Percentiles rank a stretch among this genome's conserved stretches.
Conservation (phyloP, 2,329 filamentous ascomycete genomes). For the Colletotrichum somersetense region DNA sequence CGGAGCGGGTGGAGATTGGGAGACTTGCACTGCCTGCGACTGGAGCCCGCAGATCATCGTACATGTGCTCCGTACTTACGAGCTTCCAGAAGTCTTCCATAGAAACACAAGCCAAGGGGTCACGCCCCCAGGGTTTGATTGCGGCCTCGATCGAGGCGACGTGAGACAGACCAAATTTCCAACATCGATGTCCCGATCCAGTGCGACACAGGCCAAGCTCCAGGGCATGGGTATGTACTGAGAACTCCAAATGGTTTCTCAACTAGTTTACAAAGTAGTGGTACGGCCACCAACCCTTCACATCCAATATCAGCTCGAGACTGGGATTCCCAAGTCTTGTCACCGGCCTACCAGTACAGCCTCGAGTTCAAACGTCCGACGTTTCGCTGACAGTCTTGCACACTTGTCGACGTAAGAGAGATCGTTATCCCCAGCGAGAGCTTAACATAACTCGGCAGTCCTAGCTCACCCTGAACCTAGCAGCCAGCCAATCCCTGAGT, state of each 20-base stretch:
- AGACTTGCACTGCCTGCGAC: slow-evolving; percentile 12
- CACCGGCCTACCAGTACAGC: slow-evolving; percentile 6
- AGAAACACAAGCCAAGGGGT: slow-evolving; percentile 16
- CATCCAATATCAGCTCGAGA: not conserved
- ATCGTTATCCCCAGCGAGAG: not conserved
- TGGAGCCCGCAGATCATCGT: not conserved
- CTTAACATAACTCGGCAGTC: slow-evolving; percentile 1
- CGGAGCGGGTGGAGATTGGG: slow-evolving; percentile 4
- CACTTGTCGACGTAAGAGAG: slow-evolving; percentile 8
- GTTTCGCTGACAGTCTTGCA: slow-evolving; percentile 31
- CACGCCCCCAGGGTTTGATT: slow-evolving; percentile 5
- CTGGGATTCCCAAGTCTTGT: slow-evolving; percentile 9
- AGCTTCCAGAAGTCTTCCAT: slow-evolving; percentile 37
- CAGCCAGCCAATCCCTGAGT: not conserved
- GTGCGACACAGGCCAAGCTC: not conserved
- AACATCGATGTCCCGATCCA: not conserved
- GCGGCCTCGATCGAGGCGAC: not conserved
- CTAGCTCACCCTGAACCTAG: slow-evolving; percentile 22
- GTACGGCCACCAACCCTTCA: not conserved
- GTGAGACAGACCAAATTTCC: not conserved
- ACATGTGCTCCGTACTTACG: slow-evolving; percentile 5
- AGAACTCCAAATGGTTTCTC: not conserved
- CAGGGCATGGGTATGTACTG: not conserved
- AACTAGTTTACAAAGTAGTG: not conserved
- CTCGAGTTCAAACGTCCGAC: slow-evolving; percentile 39